Evolutionary conservation across 768 basidiomycete species (phyloP), one percentile per base, ranked within the genome.

Genomic region (Phylloporus arenicola): DNA sequence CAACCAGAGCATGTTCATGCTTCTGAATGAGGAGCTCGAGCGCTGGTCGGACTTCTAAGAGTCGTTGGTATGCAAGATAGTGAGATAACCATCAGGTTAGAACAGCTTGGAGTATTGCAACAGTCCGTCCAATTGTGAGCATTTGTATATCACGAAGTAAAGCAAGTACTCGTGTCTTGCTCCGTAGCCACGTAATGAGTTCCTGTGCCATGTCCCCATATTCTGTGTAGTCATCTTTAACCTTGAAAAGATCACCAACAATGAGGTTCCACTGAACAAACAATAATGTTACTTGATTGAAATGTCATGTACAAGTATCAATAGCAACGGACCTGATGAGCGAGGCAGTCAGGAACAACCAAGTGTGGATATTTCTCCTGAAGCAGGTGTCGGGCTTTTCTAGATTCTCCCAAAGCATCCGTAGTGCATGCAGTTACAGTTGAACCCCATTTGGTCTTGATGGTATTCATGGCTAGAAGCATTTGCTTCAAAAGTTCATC

Each of bases 21-120:
- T n/a, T n/a, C n/a, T n/a, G n/a, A n/a, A n/a, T n/a, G n/a, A n/a
- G n/a, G n/a, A n/a, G n/a, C n/a, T n/a, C n/a, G n/a, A n/a, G n/a
- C n/a, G n/a, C n/a, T n/a, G n/a, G n/a, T n/a, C n/a, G n/a, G n/a
- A n/a, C n/a, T n/a, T n/a, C n/a, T n/a, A n/a, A n/a, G n/a, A n/a
- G n/a, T n/a, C n/a, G n/a, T n/a, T n/a, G n/a, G n/a, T n/a, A n/a
- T n/a, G 71, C 68, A 29, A 64, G 47, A 34, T 66, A 69, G 53
- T 72, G 70, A 22, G 67, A 55, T 0, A 69, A 67, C 72, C 72
- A 73, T 13, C 59, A 48, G n/a, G 70, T 70, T 19, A 69, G 54
- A 29, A 72, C 66, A 22, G 71, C 65, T 10, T 55, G 55, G 27
- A 82, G 29, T 20, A 57, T 34, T 24, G 46, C 17, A 2, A 55